Base-by-base conservation (phyloP, 805 yeast species). In the Suhomyces sp. region DNA sequence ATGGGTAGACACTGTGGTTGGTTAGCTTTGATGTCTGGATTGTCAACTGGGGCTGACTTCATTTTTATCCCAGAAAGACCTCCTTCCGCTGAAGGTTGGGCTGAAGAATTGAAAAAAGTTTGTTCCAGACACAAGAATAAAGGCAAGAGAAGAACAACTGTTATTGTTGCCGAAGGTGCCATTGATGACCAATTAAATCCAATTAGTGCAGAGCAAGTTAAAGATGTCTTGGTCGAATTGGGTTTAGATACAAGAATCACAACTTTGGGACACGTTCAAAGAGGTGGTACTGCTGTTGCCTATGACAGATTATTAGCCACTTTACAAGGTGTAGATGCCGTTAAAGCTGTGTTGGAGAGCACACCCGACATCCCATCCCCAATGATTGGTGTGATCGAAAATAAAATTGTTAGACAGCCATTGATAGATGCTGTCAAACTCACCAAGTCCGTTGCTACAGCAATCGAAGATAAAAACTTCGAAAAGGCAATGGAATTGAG, bases 1-100 rank as follows among this genome's bases (percentile, higher is more conserved):
- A 84, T 84, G 95, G 95, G 95, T 41, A 73, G 95, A 61, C 88
- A 84, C 58, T 84, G 95, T 68, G 95, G 95, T 44, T 84, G 95
- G 95, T 70, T 84, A 44, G 91, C 85, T 1, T 65, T 84, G 43
- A 78, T 83, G 83, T 80, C 91, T 12, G 95, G 93, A 45, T 70
- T 84, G 40, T 76, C 88, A 10, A 79, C 88, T 11, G 78, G 88
- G 44, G 91, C 95, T 2, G 95, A 84, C 58, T 84, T 75, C 50
- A 80, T 84, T 31, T 77, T 84, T 51, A 83, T 84, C 44, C 95
- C 95, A 12, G 95, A 84, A 59, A 75, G 77, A 48, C 91, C 93
- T 5, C 80, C 88, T 6, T 66, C 71, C 28, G 67, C 76, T 6
- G 63, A 65, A 22, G 71, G 74, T 48, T 84, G 95, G 95, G 65